Percentiles rank a stretch among this genome's conserved stretches.
phyloP scores from a whole-genome alignment of 345 rosid genomes.

The Moricandia arvensis region DNA sequence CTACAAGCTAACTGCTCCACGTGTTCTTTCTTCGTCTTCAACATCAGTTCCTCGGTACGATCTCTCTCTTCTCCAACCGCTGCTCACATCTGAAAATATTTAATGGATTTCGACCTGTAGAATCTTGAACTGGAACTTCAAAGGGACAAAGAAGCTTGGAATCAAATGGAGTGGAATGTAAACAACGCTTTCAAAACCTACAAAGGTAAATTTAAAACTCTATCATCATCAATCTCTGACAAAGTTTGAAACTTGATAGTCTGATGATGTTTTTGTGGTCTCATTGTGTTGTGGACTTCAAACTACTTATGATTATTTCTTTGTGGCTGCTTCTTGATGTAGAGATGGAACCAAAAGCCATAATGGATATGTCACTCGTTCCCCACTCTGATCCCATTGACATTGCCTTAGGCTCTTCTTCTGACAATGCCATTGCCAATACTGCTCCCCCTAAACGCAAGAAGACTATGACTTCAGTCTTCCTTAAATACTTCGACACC shows the following conservation, averaged over 20 bases:
- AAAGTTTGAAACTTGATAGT: conserved; percentile 5
- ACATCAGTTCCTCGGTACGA: not conserved
- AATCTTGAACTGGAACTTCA: conserved; percentile 25
- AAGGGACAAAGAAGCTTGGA: conserved; percentile 38
- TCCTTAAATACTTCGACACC: conserved; percentile 84
- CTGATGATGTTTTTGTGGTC: too few species aligned
- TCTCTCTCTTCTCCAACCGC: not conserved
- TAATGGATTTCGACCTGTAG: not conserved
- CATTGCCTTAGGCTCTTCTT: conserved; percentile 74
- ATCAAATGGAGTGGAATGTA: conserved; percentile 79
- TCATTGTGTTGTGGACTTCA: not conserved
- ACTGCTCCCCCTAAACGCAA: conserved; percentile 63
- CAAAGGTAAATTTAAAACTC: conserved; percentile 47
- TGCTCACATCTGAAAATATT: too few species aligned
- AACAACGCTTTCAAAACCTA: conserved; percentile 71
- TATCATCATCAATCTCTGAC: not conserved
- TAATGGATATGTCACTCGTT: conserved; percentile 68
- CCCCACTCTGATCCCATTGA: conserved; percentile 60
- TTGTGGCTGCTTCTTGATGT: conserved; percentile 31
- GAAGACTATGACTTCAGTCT: conserved; percentile 97
- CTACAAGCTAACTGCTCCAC: too few species aligned
- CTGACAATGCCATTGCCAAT: conserved; percentile 48
- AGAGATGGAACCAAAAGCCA: conserved; percentile 79
- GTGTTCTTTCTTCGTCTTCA: not conserved
- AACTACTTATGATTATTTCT: conserved; percentile 7